Conservation (phyloP, 805 yeast genomes). For the Yarrowia sp. region DNA sequence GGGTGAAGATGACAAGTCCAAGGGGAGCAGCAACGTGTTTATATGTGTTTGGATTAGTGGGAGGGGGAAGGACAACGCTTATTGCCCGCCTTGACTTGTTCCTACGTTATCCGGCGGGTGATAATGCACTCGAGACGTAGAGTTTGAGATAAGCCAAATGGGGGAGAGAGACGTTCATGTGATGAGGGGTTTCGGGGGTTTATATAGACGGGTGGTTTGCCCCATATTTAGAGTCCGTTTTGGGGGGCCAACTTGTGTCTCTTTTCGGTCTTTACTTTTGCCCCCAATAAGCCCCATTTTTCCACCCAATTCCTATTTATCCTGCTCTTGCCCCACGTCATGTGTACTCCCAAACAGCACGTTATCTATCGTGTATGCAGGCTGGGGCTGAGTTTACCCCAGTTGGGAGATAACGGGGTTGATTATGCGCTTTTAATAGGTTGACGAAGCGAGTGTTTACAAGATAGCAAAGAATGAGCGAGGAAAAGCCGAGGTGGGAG, state of each 20-base stretch:
- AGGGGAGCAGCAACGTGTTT: neutral
- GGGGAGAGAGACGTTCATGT: neutral
- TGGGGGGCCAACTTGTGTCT: neutral
- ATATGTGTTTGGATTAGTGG: conserved; percentile 11
- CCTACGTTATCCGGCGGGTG: conserved; percentile 38
- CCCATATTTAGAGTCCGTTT: too few relatives aligned
- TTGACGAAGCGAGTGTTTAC: neutral
- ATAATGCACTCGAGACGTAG: conserved; percentile 17
- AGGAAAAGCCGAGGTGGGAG: too few relatives aligned
- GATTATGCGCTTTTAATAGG: conserved; percentile 33
- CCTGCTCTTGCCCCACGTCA: conserved; percentile 9
- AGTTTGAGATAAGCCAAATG: conserved; percentile 28
- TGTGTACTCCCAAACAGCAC: conserved; percentile 22
- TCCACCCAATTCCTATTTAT: neutral
- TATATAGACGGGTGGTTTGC: too few relatives aligned
- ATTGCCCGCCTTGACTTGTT: neutral
- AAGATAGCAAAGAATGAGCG: too few relatives aligned
- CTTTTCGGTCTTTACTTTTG: too few relatives aligned
- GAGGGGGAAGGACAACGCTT: neutral
- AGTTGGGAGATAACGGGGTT: conserved; percentile 35
- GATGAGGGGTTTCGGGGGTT: too few relatives aligned
- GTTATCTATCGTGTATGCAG: conserved; percentile 28
- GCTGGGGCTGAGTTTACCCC: conserved; percentile 33
- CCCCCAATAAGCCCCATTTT: neutral
- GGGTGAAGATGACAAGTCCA: neutral